Evolutionary conservation across 176 grass and related monocot genomes (phyloP).

Genomic region (Paspalum notatum): DNA sequence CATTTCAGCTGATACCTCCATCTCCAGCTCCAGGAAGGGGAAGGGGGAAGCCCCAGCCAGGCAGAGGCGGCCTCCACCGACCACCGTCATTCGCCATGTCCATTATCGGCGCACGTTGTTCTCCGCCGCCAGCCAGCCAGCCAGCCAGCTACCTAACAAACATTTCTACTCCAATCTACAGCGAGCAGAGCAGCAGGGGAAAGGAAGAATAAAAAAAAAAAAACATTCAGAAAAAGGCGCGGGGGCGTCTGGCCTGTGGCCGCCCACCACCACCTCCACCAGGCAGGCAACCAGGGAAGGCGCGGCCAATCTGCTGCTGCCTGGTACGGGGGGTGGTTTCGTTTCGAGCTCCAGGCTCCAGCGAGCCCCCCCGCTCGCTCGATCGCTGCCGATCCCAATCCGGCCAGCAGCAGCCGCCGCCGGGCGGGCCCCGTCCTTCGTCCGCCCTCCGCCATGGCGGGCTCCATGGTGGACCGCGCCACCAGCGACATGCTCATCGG

Average conservation of each 20-base stretch:
- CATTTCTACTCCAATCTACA: too few species aligned
- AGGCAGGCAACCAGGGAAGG: neutral
- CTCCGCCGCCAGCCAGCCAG: neutral
- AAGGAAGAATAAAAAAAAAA: too few species aligned
- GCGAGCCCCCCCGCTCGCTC: neutral
- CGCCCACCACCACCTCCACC: too few species aligned
- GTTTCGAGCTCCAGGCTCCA: neutral
- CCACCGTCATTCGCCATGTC: too few species aligned
- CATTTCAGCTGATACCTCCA: too few species aligned
- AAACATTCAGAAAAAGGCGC: too few species aligned
- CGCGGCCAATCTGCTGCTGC: conserved; percentile 44
- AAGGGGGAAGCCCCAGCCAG: too few species aligned
- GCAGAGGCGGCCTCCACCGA: too few species aligned
- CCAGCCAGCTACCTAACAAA: neutral
- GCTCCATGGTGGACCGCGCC: conserved; percentile 72
- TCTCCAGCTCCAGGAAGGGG: too few species aligned
- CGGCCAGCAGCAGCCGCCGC: conserved; percentile 6
- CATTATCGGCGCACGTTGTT: too few species aligned
- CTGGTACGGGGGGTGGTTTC: conserved; percentile 25
- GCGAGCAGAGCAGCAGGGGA: too few species aligned
- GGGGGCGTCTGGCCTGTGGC: too few species aligned
- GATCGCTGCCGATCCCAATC: conserved; percentile 40
- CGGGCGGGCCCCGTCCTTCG: neutral
- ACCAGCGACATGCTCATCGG: conserved; percentile 88
- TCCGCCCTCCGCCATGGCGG: conserved; percentile 48